These are phyloP conservation scores for Fomitopsis serialis DNA, from an alignment of 768 basidiomycete species.

Conservation along the genomic window DNA sequence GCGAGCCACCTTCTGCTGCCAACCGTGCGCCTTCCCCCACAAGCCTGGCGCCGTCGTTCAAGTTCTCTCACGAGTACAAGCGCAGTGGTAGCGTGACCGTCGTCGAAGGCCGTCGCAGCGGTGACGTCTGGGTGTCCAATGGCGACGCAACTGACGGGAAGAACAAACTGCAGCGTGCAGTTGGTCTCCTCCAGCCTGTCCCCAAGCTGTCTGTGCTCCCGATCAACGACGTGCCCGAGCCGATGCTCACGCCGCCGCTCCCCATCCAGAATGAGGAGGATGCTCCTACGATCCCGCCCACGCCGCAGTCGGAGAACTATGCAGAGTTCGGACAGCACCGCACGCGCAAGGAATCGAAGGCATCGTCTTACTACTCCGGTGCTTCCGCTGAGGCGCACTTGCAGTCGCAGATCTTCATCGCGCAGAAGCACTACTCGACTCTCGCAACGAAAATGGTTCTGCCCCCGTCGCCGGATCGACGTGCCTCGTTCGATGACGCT, in stretches of 20 bases:
- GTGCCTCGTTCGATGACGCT: slow-evolving; percentile 23
- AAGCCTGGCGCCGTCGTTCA: slow-evolving; percentile 33
- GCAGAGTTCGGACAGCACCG: slow-evolving; percentile 46
- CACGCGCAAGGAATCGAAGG: slow-evolving; percentile 41
- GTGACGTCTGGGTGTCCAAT: slow-evolving; percentile 69
- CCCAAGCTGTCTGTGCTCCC: slow-evolving; percentile 70
- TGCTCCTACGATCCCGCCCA: slow-evolving; percentile 40
- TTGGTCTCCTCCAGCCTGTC: slow-evolving; percentile 56
- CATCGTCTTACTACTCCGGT: slow-evolving; percentile 48
- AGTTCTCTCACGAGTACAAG: slow-evolving; percentile 54
- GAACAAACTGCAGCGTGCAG: slow-evolving; percentile 51
- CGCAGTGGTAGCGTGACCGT: slow-evolving; percentile 58
- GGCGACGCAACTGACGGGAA: slow-evolving; percentile 71
- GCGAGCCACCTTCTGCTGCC: slow-evolving; percentile 36
- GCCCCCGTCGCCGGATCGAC: slow-evolving; percentile 39
- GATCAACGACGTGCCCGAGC: slow-evolving; percentile 36
- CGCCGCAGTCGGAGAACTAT: slow-evolving; percentile 51
- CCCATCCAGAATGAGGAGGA: slow-evolving; percentile 51
- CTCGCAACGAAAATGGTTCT: slow-evolving; percentile 62
- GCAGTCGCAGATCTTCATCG: slow-evolving; percentile 61
- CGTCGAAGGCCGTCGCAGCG: slow-evolving; percentile 65
- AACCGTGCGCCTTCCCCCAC: slow-evolving; percentile 39
- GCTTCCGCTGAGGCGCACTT: slow-evolving; percentile 46
- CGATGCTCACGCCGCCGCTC: slow-evolving; percentile 49
- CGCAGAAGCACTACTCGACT: slow-evolving; percentile 68